A percentile compares a stretch with the other conserved stretches of the same genome.
These are phyloP conservation scores for Dactylellina drechsleri DNA, from an alignment of 2,329 filamentous ascomycete species.

Conservation along the genomic window DNA sequence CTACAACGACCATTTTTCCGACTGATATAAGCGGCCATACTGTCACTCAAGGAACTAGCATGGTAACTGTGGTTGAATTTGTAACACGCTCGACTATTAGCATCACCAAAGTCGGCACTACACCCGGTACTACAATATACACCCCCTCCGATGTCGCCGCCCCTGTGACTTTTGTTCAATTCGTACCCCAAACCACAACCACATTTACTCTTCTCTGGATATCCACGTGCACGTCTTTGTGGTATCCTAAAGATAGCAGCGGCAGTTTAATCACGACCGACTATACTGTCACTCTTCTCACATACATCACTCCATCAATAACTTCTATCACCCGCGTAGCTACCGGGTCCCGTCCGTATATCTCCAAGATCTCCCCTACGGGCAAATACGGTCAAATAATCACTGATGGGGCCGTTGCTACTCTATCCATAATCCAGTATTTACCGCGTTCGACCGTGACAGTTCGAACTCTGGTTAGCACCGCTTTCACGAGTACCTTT, in stretches of 20 bases:
- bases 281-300: neutral
- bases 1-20: slow-evolving; percentile 4
- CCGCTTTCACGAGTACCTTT: slow-evolving; percentile 1
- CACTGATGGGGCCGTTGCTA: no score
- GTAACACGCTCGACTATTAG: neutral
- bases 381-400: no score
- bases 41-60: neutral
- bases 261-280: neutral
- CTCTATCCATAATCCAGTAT: neutral
- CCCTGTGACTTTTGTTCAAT: neutral
- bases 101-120: neutral
- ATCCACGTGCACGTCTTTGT: neutral
- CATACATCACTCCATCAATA: neutral
- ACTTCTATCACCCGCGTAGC: neutral
- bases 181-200: no score
- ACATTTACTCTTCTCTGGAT: no score
- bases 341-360: no score
- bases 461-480: slow-evolving; percentile 1
- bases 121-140: neutral
- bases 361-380: no score
- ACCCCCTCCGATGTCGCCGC: neutral
- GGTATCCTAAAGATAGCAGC: slow-evolving; percentile 2
- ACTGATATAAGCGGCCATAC: slow-evolving; percentile 1
- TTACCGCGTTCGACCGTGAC: neutral
- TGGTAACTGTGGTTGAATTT: neutral